Conservation (phyloP, 768 basidiomycete species). For the Sistotremastrum niveocremeum region DNA sequence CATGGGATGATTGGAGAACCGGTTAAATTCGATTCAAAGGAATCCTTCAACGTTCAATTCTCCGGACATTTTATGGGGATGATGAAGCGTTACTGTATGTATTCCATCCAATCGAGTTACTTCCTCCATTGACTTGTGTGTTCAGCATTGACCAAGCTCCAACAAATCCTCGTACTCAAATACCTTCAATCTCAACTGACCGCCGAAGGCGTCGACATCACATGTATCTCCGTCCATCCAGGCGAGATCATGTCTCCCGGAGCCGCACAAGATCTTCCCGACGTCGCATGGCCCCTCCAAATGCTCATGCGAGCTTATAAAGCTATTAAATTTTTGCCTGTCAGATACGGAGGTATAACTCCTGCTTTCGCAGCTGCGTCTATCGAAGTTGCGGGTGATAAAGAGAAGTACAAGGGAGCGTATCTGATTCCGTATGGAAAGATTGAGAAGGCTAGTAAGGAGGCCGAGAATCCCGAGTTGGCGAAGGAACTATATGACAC, state of each 20-base stretch:
- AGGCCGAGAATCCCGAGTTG: conserved; percentile 19
- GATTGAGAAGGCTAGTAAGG: conserved; percentile 15
- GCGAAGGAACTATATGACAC: conserved; percentile 27
- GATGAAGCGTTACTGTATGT: background rate
- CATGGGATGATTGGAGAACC: background rate
- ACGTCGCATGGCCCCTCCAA: conserved; percentile 4
- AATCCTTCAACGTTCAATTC: background rate
- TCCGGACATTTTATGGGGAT: background rate
- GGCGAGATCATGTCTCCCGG: background rate
- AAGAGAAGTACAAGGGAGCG: conserved; percentile 22
- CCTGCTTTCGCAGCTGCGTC: conserved; percentile 29
- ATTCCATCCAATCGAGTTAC: background rate
- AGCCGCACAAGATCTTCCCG: conserved; percentile 7
- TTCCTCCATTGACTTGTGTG: background rate
- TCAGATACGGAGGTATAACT: conserved; percentile 21
- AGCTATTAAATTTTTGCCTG: too few relatives aligned
- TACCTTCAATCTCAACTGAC: background rate
- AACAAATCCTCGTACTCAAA: background rate
- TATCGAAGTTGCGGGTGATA: conserved; percentile 18
- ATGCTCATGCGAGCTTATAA: too few relatives aligned
- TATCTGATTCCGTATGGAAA: conserved; percentile 24
- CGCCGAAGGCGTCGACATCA: background rate
- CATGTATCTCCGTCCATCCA: background rate
- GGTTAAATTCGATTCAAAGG: background rate
- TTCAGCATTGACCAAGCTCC: background rate